Evolutionary conservation across 768 basidiomycete genomes (phyloP).

Genomic region (Trametes cinnabarina): DNA sequence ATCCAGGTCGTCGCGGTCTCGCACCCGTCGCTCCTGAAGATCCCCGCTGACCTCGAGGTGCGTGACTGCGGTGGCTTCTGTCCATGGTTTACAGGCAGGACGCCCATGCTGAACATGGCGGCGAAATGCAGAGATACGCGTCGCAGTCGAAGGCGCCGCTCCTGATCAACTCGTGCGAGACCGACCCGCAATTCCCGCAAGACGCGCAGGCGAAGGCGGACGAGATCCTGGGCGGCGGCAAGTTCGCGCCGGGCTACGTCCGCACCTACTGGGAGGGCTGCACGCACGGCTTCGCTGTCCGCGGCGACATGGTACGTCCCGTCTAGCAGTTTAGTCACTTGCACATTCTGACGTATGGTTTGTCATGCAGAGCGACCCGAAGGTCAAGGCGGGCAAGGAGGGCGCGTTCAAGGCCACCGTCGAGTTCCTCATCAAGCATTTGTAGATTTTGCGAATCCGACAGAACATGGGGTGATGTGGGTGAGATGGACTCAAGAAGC

Average conservation of each 20-base stretch:
- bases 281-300: constrained; percentile 37
- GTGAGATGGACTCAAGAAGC: neutral
- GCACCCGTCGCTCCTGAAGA: constrained; percentile 62
- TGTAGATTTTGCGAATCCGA: neutral
- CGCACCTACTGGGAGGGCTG: constrained; percentile 32
- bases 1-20: constrained; percentile 48
- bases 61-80: constrained; percentile 1
- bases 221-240: constrained; percentile 37
- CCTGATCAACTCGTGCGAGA: constrained; percentile 62
- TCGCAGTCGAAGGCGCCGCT: constrained; percentile 49
- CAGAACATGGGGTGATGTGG: neutral
- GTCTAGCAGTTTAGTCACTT: neutral
- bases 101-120: neutral
- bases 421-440: constrained; percentile 44
- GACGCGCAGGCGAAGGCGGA: constrained; percentile 38
- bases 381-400: constrained; percentile 7
- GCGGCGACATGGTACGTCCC: constrained; percentile 35
- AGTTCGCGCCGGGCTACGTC: constrained; percentile 38
- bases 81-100: too few relatives aligned
- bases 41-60: constrained; percentile 64
- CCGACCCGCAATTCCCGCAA: constrained; percentile 52
- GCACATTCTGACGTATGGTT: constrained; percentile 40
- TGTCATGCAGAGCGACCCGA: constrained; percentile 38
- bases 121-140: constrained; percentile 41
- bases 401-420: neutral